Conservation (phyloP, 208 protist genomes). For the Trypanosoma cruzi region DNA sequence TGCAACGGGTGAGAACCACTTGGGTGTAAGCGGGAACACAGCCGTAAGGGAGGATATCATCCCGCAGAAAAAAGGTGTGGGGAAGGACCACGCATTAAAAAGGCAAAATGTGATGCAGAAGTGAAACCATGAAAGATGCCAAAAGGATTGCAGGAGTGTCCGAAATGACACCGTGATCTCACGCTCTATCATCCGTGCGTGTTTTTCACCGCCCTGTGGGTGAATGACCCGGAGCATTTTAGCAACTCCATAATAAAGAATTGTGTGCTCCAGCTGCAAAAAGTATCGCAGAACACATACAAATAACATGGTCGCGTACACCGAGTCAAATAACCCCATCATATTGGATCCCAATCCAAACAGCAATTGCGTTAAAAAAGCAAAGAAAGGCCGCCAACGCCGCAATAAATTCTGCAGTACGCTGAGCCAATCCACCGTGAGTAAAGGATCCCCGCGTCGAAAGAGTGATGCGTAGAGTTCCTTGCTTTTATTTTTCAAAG, state of each 20-base stretch:
- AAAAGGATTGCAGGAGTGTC: constrained; percentile 73
- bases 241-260: constrained; percentile 70
- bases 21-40: constrained; percentile 67
- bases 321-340: constrained; percentile 54
- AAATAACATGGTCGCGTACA: constrained; percentile 70
- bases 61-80: constrained; percentile 53
- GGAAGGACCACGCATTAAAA: constrained; percentile 46
- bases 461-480: constrained; percentile 14
- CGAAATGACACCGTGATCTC: constrained; percentile 68
- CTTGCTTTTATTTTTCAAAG: background rate
- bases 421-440: constrained; percentile 41
- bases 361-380: constrained; percentile 23
- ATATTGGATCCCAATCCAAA: constrained; percentile 38
- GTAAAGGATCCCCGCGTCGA: constrained; percentile 10
- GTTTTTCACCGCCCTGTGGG: constrained; percentile 43
- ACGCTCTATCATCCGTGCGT: constrained; percentile 62
- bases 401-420: constrained; percentile 27
- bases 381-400: constrained; percentile 37
- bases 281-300: constrained; percentile 61
- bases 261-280: constrained; percentile 62
- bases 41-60: constrained; percentile 49
- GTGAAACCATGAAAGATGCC: constrained; percentile 78
- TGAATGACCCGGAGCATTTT: constrained; percentile 60
- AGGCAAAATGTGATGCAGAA: constrained; percentile 66
- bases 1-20: constrained; percentile 57